Conservation (phyloP, 495 filamentous ascomycete species). For the Elaphomyces granulatus region DNA sequence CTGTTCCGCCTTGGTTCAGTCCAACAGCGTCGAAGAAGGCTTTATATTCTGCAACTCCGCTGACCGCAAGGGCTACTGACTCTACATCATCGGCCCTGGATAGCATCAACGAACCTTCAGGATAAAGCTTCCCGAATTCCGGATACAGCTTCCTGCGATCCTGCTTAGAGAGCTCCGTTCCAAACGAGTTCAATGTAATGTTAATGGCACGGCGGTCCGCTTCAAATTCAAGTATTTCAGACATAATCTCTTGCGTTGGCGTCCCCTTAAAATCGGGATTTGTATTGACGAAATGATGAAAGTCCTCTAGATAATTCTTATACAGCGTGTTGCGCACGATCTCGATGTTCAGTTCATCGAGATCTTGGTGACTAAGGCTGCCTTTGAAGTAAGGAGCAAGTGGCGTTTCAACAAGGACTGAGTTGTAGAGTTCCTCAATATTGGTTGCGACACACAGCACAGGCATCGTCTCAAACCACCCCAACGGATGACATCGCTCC, state of each 20-base stretch:
- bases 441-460: constrained; percentile 96
- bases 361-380: constrained; percentile 82
- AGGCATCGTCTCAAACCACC: constrained; percentile 98
- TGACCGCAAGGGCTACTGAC: constrained; percentile 81
- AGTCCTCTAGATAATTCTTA: constrained; percentile 99
- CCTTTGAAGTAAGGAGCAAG: constrained; percentile 95
- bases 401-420: constrained; percentile 90
- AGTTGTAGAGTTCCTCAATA: constrained; percentile 97
- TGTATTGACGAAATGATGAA: constrained; percentile 79
- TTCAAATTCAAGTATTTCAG: constrained; percentile 89
- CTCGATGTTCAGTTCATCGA: constrained; percentile 98
- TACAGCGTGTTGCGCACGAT: constrained; percentile 97
- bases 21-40: constrained; percentile 86
- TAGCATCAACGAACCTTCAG: constrained; percentile 88
- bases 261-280: constrained; percentile 73
- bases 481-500: constrained; percentile 90
- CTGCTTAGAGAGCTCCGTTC: constrained; percentile 85
- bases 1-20: constrained; percentile 52
- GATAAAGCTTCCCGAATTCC: constrained; percentile 75
- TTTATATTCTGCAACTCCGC: constrained; percentile 85
- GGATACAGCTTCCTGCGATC: constrained; percentile 96
- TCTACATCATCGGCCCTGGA: constrained; percentile 92
- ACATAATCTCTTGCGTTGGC: constrained; percentile 87
- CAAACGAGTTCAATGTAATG: constrained; percentile 98
- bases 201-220: constrained; percentile 95